These are phyloP conservation scores for Tillandsia leiboldiana DNA, from an alignment of 176 grass and related monocot species.

Conservation along the genomic window DNA sequence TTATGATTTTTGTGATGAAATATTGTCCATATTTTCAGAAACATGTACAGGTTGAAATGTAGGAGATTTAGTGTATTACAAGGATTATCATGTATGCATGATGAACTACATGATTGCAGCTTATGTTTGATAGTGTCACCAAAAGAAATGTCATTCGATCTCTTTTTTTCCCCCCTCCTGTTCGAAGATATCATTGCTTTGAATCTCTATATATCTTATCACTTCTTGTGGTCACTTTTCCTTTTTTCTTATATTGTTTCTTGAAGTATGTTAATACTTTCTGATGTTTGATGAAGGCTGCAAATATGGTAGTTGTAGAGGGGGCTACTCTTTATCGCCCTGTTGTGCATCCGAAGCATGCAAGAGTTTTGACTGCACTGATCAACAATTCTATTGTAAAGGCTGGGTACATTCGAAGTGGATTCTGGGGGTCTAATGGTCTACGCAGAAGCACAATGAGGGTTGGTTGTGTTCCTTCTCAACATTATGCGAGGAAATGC, in stretches of 20 bases:
- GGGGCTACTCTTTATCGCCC: conserved; percentile 47
- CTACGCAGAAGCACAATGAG: conserved; percentile 38
- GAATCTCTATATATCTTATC: no score
- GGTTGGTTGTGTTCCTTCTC: conserved; percentile 29
- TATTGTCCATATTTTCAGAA: no score
- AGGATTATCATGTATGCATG: no score
- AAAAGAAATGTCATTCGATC: no score
- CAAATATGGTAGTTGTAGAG: conserved; percentile 45
- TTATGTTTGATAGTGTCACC: no score
- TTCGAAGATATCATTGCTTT: no score
- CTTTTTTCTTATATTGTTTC: neutral
- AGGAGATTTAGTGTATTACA: no score
- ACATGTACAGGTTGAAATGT: no score
- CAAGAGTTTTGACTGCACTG: conserved; percentile 24
- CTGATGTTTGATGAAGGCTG: neutral
- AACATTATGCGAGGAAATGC: conserved; percentile 15
- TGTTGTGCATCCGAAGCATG: conserved; percentile 34
- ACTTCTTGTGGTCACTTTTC: neutral
- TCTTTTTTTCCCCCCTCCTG: no score
- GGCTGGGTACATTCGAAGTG: conserved; percentile 30
- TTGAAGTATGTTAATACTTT: neutral
- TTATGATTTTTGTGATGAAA: no score
- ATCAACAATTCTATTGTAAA: conserved; percentile 36
- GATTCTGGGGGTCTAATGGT: conserved; percentile 37
- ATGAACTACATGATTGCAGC: no score